These are phyloP conservation scores for Alternaria metachromatica DNA, from an alignment of 2,329 filamentous ascomycete species.

Conservation along the genomic window DNA sequence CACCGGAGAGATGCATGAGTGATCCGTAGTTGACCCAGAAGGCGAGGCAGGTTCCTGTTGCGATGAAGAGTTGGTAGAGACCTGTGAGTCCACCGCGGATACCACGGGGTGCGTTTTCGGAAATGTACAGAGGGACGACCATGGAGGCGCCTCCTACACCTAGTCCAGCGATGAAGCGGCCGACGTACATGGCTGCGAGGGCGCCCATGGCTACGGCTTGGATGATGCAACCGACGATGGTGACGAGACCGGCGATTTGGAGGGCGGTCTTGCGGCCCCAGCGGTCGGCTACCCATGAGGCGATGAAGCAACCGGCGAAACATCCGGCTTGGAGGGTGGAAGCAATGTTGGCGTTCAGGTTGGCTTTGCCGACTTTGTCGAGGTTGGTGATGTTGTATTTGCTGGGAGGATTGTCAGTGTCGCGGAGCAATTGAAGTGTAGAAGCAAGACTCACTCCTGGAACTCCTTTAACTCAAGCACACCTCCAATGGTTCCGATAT, in stretches of 20 bases:
- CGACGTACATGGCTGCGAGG: slow-evolving; percentile 69
- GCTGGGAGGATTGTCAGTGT: slow-evolving; percentile 37
- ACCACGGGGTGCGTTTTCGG: slow-evolving; percentile 65
- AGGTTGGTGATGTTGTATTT: slow-evolving; percentile 60
- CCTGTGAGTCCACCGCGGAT: slow-evolving; percentile 67
- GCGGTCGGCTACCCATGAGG: slow-evolving; percentile 61
- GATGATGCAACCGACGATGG: slow-evolving; percentile 67
- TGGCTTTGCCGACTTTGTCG: slow-evolving; percentile 54
- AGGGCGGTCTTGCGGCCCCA: slow-evolving; percentile 64
- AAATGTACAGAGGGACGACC: slow-evolving; percentile 67
- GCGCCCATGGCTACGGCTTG: slow-evolving; percentile 68
- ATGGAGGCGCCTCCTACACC: slow-evolving; percentile 61
- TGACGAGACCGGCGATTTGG: slow-evolving; percentile 63
- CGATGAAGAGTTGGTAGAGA: slow-evolving; percentile 48
- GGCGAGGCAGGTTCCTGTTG: slow-evolving; percentile 53
- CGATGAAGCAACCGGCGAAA: slow-evolving; percentile 68
- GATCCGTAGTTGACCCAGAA: slow-evolving; percentile 64
- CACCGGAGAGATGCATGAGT: slow-evolving; percentile 55
- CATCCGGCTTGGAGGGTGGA: slow-evolving; percentile 74
- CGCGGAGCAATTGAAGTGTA: too few species aligned
- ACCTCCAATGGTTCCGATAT: slow-evolving; percentile 72
- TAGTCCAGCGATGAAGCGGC: slow-evolving; percentile 65
- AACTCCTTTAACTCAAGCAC: slow-evolving; percentile 68
- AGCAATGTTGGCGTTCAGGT: slow-evolving; percentile 71
- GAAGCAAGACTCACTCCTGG: slow-evolving; percentile 60